phyloP scores from a whole-genome alignment of 2,329 filamentous ascomycete genomes.

The Exophiala spinifera region DNA sequence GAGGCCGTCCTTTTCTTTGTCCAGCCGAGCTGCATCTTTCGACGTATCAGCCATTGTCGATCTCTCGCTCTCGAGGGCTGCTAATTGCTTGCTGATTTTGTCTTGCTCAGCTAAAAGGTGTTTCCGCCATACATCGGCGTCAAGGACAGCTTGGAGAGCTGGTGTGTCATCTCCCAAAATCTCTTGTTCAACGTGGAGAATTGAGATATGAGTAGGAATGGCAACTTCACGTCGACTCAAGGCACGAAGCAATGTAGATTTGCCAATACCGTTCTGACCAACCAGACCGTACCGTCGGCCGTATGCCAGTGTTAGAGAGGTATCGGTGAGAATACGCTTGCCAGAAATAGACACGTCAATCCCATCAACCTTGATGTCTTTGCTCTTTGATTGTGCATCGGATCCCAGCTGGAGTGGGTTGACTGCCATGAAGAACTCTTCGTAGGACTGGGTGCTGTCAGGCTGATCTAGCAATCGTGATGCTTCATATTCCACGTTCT shows the following conservation, averaged over 20 bases:
- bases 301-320: slow-evolving; percentile 83
- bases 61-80: slow-evolving; percentile 73
- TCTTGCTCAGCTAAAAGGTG: slow-evolving; percentile 86
- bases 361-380: slow-evolving; percentile 97
- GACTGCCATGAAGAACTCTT: slow-evolving; percentile 99
- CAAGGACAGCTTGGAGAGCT: slow-evolving; percentile 88
- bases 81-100: slow-evolving; percentile 74
- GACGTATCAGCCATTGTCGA: slow-evolving; percentile 85
- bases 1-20: slow-evolving; percentile 82
- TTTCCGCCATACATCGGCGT: slow-evolving; percentile 98
- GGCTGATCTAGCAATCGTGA: slow-evolving; percentile 82
- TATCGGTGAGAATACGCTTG: slow-evolving; percentile 84
- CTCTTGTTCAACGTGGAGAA: slow-evolving; percentile 98
- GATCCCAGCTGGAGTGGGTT: slow-evolving; percentile 87
- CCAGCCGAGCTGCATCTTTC: slow-evolving; percentile 77
- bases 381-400: slow-evolving; percentile 75
- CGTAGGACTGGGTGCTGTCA: slow-evolving; percentile 84
- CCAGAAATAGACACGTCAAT: slow-evolving; percentile 93
- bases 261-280: slow-evolving; percentile 98
- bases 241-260: slow-evolving; percentile 89
- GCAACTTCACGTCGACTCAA: slow-evolving; percentile 89
- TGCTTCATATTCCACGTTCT: slow-evolving; percentile 96
- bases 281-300: slow-evolving; percentile 94
- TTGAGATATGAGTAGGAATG: slow-evolving; percentile 95
- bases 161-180: slow-evolving; percentile 94